Evolutionary conservation across 352 stramenopile species (phyloP).

Genomic region (Aphanomyces invadans): DNA sequence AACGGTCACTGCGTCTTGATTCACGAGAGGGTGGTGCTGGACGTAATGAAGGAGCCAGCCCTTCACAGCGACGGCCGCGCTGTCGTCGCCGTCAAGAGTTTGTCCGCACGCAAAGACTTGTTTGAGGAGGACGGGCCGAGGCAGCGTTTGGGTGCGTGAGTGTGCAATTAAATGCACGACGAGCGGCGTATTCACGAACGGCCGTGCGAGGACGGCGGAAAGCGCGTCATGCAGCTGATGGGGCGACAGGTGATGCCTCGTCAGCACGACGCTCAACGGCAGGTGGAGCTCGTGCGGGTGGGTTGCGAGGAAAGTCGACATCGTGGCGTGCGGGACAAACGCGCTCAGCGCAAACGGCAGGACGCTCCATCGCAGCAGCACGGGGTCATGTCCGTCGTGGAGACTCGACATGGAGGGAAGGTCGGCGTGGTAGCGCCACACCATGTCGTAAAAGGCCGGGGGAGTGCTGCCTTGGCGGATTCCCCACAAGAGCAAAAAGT

Average conservation of each 20-base stretch:
- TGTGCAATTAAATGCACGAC: not conserved
- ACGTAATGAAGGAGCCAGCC: not conserved
- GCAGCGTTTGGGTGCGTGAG: not conserved
- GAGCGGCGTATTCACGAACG: not conserved
- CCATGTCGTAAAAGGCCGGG: not conserved
- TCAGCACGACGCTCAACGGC: not conserved
- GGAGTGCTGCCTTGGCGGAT: not conserved
- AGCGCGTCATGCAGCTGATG: constrained; percentile 2
- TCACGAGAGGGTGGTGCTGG: constrained; percentile 4
- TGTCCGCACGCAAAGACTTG: not conserved
- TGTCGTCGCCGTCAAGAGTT: not conserved
- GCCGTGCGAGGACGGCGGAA: not conserved
- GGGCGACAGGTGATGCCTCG: not conserved
- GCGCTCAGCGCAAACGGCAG: constrained; percentile 12
- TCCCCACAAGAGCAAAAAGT: not conserved
- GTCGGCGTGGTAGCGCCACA: constrained; percentile 18
- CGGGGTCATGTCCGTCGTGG: not conserved
- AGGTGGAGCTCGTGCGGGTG: not conserved
- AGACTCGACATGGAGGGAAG: not conserved
- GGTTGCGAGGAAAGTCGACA: not conserved
- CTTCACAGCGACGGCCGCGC: not conserved
- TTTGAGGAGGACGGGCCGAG: not conserved
- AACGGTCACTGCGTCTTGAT: not conserved
- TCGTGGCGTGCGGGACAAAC: not conserved
- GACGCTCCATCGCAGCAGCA: constrained; percentile 1